Conservation (phyloP, 805 yeast genomes). For the Ogataea angusta region DNA sequence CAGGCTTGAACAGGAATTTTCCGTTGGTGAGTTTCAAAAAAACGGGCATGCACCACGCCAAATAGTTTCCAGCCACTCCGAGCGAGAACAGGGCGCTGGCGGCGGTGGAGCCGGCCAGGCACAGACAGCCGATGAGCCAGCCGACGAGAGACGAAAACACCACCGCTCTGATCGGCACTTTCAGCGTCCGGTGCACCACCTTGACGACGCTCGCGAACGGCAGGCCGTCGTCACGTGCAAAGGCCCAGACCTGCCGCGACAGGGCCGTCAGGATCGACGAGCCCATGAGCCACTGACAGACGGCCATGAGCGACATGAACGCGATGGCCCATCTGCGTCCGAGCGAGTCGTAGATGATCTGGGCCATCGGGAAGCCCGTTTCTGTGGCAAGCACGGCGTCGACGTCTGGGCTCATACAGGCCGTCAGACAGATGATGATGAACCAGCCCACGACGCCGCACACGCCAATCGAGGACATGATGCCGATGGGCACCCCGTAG, state of each 20-base stretch:
- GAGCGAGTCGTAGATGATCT: slow-evolving; percentile 57
- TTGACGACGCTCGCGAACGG: slow-evolving; percentile 58
- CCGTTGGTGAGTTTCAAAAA: slow-evolving; percentile 50
- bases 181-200: slow-evolving; percentile 49
- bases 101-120: slow-evolving; percentile 57
- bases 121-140: slow-evolving; percentile 53
- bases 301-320: slow-evolving; percentile 53
- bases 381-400: slow-evolving; percentile 39
- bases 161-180: slow-evolving; percentile 68
- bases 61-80: slow-evolving; percentile 57
- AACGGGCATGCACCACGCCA: slow-evolving; percentile 64
- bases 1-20: slow-evolving; percentile 53
- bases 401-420: slow-evolving; percentile 49
- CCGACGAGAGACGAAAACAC: slow-evolving; percentile 49
- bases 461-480: slow-evolving; percentile 52
- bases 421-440: slow-evolving; percentile 50
- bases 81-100: slow-evolving; percentile 67
- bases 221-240: slow-evolving; percentile 73
- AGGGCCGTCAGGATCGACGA: slow-evolving; percentile 58
- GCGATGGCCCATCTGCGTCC: slow-evolving; percentile 66
- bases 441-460: slow-evolving; percentile 60
- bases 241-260: slow-evolving; percentile 72
- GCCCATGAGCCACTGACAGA: slow-evolving; percentile 67
- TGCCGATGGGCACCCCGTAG: slow-evolving; percentile 62
- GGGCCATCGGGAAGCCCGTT: slow-evolving; percentile 65